Evolutionary conservation across 2,329 filamentous ascomycete genomes (phyloP).

Genomic region (Aspergillus tubingensis): DNA sequence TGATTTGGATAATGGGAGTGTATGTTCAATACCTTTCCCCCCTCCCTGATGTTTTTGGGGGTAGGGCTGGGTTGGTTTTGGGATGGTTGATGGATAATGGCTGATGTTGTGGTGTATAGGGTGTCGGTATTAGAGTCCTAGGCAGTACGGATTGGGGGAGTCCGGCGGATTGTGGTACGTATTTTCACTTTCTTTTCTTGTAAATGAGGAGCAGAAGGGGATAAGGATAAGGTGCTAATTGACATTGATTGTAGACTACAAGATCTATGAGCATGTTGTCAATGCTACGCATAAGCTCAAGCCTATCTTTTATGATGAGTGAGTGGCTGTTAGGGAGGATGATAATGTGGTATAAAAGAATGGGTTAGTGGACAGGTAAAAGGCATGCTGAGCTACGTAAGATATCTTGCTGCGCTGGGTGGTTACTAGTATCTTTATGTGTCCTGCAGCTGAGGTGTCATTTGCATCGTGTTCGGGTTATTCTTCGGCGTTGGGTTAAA

Average conservation of each 20-base stretch:
- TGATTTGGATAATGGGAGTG: constrained; percentile 44
- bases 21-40: constrained; percentile 20
- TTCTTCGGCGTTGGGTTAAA: no score
- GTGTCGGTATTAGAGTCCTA: constrained; percentile 44
- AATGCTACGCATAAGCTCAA: constrained; percentile 81
- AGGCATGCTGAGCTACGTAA: not conserved
- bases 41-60: not conserved
- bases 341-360: not conserved
- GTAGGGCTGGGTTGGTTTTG: not conserved
- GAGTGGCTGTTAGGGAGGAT: constrained; percentile 5
- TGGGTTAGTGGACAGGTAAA: not conserved
- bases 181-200: constrained; percentile 6
- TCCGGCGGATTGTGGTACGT: constrained; percentile 43
- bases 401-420: not conserved
- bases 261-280: constrained; percentile 74
- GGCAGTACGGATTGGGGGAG: constrained; percentile 47
- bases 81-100: constrained; percentile 7
- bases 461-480: no score
- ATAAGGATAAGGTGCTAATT: no score
- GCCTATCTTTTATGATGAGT: constrained; percentile 70
- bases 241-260: constrained; percentile 62
- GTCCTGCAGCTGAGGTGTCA: not conserved
- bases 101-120: constrained; percentile 23
- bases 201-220: no score
- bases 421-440: not conserved